Base-by-base conservation (phyloP, 192 early-diverging fungal species). In the Fimicolochytrium jonesii region DNA sequence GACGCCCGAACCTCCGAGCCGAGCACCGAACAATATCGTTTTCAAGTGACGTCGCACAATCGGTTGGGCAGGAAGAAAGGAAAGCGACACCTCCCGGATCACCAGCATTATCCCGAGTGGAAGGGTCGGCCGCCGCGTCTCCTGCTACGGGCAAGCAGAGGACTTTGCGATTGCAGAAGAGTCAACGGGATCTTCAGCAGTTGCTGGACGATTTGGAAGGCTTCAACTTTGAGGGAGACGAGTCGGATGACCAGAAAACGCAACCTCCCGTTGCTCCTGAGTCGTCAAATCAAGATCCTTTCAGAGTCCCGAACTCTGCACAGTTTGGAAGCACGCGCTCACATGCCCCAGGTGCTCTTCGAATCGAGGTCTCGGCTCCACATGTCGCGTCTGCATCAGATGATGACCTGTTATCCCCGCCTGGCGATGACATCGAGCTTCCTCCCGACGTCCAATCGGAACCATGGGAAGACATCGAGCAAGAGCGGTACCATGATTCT, bases 161-260 rank as follows among this genome's bases (percentile, higher is more conserved):
- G 11, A 15, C 20, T 42, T 1, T 42, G 15, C 18, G 57, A 13
- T 31, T 59, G 17, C 57, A 59, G 10, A 42, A 42, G 25, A 42
- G 36, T 5, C 57, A 59, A 30, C 39, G 39, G 26, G 39, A 59
- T 59, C 32, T 59, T 13, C 26, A 59, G 39, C 18, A 29, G 57
- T 32, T 59, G 22, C 20, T 59, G 26, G 39, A 45, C 13, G 36
- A 59, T 37, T 43, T 59, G 37, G 22, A 22, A 11, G 39, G 6
- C 4, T 59, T 42, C 33, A 32, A 20, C 6, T 59, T 59, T 46
- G 57, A 59, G 17, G 25, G 26, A 4, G 57, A 43, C 15, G 23
- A 5, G 0, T 37, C 6, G 9, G 23, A 0, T 6, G 29, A 59
- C 13, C 48, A 18, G 7, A 28, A 18, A 0, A 13, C 6, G 50